Evolutionary conservation across 176 grass and related monocot species (phyloP), one percentile per base, ranked within the genome.

Genomic region (Tuctoria greenei): DNA sequence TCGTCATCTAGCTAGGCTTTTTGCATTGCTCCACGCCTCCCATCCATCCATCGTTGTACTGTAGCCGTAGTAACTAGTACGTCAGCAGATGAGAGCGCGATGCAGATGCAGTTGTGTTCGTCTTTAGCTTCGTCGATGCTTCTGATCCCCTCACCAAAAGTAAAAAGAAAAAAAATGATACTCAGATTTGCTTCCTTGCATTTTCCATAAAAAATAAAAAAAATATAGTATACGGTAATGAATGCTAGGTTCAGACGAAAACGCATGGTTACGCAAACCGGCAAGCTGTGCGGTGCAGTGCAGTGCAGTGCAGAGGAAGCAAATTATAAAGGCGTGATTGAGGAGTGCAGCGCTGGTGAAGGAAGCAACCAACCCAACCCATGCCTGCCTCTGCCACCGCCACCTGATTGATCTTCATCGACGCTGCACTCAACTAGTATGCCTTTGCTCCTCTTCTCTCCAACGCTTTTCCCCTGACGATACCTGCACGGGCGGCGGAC

Each of bases 401-500:
- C 49, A 52, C 6, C 17, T n/a, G 49, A 5, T 7, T 21, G 7
- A 54, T 5, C 21, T 54, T 54, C 20, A 54, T 54, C 51, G 93
- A 97, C 93, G 90, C 93, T 97, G 93, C 87, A 93, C 87, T 97
- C 93, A 88, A 97, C 77, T 80, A n/a, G n/a, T n/a, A 86, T 57
- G 83, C 82, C 72, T 93, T 76, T 77, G 52, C 73, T 24, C 51
- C 73, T 74, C 74, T 59, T 82, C 23, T 69, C 58, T 65, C 20
- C 9, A 11, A 14, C 39, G 31, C 31, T 3, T 3, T 31, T 31
- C 31, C 31, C 31, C 31, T 31, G 31, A 31, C 3, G 39, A 41
- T 41, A 7, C 39, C 39, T 60, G 36, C 37, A 3, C 31, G n/a
- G n/a, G n/a, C n/a, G n/a, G n/a, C n/a, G n/a, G n/a, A n/a, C n/a